These are phyloP conservation scores for Penicillium samsonianum DNA, from an alignment of 495 filamentous ascomycete species.

Conservation along the genomic window DNA sequence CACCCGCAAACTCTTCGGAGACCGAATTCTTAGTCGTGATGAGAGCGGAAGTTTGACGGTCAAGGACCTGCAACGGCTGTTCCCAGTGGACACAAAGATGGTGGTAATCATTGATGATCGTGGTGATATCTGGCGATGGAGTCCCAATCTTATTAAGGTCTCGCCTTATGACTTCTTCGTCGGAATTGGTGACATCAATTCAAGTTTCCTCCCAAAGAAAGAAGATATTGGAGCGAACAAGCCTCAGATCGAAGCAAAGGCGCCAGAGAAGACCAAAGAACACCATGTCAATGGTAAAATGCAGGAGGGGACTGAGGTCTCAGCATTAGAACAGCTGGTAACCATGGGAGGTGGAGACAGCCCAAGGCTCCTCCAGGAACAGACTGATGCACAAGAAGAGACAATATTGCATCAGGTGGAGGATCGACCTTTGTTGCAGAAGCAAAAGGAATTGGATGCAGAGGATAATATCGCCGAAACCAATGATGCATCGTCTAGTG, in stretches of 20 bases:
- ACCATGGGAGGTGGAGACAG: slow-evolving; percentile 76
- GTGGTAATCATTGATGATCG: slow-evolving; percentile 98
- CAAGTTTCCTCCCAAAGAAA: slow-evolving; percentile 89
- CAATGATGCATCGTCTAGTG: slow-evolving; percentile 37
- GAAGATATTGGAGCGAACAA: slow-evolving; percentile 60
- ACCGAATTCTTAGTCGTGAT: slow-evolving; percentile 91
- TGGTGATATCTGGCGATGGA: slow-evolving; percentile 97
- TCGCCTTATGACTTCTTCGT: slow-evolving; percentile 95
- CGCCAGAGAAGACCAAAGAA: slow-evolving; percentile 28
- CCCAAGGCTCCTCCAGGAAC: slow-evolving; percentile 66
- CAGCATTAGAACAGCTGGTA: slow-evolving; percentile 72
- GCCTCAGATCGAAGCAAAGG: slow-evolving; percentile 22
- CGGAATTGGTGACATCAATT: slow-evolving; percentile 98
- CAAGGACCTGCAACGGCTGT: slow-evolving; percentile 88
- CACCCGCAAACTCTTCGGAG: slow-evolving; percentile 83
- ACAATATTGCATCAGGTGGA: slow-evolving; percentile 84
- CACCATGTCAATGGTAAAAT: slow-evolving; percentile 42
- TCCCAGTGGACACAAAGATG: slow-evolving; percentile 98
- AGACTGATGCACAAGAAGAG: slow-evolving; percentile 80
- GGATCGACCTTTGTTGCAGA: slow-evolving; percentile 80
- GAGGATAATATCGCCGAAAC: slow-evolving; percentile 67
- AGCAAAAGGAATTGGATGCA: slow-evolving; percentile 85
- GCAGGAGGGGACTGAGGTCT: slow-evolving; percentile 40
- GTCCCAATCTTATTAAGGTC: slow-evolving; percentile 91
- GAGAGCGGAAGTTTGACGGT: slow-evolving; percentile 90